Evolutionary conservation across 805 yeast genomes (phyloP).

Genomic region (Cyberlindnera veronae): DNA sequence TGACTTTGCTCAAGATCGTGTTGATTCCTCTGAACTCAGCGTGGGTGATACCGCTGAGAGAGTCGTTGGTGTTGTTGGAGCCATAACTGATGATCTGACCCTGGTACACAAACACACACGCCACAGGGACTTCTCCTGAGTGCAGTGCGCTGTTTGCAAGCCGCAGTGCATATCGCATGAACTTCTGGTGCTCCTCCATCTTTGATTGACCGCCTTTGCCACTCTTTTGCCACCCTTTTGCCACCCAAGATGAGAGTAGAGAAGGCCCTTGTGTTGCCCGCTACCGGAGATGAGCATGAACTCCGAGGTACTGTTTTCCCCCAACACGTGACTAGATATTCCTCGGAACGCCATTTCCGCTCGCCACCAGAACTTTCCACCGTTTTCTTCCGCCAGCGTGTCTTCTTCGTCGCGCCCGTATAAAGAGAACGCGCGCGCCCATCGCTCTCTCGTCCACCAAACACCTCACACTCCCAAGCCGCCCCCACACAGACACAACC

Average conservation of each 20-base stretch:
- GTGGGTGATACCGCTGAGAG: conserved; percentile 84
- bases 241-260: too few relatives aligned
- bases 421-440: conserved; percentile 8
- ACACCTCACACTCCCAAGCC: background rate
- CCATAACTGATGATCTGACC: conserved; percentile 65
- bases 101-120: conserved; percentile 64
- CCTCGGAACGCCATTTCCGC: background rate
- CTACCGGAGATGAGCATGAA: too few relatives aligned
- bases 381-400: conserved; percentile 16
- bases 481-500: background rate
- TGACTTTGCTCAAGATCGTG: conserved; percentile 37
- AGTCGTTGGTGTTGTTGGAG: conserved; percentile 80
- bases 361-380: background rate
- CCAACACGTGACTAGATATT: too few relatives aligned
- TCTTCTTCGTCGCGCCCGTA: conserved; percentile 8
- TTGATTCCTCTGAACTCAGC: conserved; percentile 88
- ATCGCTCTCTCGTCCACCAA: background rate
- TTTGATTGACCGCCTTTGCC: background rate
- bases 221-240: background rate
- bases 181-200: conserved; percentile 24
- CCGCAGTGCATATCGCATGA: conserved; percentile 50
- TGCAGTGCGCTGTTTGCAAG: conserved; percentile 63
- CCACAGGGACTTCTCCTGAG: conserved; percentile 80
- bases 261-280: too few relatives aligned
- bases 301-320: too few relatives aligned